phyloP scores from a whole-genome alignment of 768 basidiomycete genomes.

The Mycena pura region DNA sequence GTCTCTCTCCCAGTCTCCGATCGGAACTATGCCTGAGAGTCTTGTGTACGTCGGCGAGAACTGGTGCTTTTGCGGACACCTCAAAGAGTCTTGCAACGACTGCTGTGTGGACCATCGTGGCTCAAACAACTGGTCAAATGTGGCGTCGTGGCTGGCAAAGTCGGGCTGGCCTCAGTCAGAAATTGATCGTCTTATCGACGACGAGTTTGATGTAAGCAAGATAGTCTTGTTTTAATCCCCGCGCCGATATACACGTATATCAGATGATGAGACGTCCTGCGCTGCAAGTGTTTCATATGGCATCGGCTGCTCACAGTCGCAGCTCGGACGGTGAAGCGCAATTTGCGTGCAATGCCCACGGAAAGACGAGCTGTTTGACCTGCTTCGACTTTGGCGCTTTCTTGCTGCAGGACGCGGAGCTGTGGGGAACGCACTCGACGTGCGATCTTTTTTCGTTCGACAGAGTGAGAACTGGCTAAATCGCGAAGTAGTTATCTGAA shows the following conservation, averaged over 20 bases:
- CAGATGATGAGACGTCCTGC: conserved; percentile 6
- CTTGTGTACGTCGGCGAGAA: conserved; percentile 1
- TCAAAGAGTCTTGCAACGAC: conserved; percentile 11
- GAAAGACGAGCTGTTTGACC: background rate
- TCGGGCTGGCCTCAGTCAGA: conserved; percentile 13
- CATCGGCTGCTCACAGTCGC: background rate
- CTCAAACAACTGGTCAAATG: conserved; percentile 6
- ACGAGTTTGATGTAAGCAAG: conserved; percentile 13
- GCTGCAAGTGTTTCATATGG: background rate
- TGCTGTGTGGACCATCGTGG: conserved; percentile 12
- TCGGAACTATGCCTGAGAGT: background rate
- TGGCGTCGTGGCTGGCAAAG: background rate
- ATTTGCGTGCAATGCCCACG: conserved; percentile 14
- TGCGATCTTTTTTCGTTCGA: background rate
- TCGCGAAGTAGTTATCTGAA: background rate
- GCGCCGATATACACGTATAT: background rate
- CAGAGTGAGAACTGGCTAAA: background rate
- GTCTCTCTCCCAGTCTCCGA: background rate
- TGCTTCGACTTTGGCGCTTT: conserved; percentile 15
- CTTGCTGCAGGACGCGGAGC: conserved; percentile 4
- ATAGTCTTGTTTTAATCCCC: background rate
- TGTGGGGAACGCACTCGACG: conserved; percentile 4
- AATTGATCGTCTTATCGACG: background rate
- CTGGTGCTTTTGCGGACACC: conserved; percentile 17
- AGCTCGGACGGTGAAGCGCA: background rate